Evolutionary conservation across 1,139 yeast species (phyloP), one percentile per base, ranked within the genome.

Genomic region (Debaryomycetaceae sp.): DNA sequence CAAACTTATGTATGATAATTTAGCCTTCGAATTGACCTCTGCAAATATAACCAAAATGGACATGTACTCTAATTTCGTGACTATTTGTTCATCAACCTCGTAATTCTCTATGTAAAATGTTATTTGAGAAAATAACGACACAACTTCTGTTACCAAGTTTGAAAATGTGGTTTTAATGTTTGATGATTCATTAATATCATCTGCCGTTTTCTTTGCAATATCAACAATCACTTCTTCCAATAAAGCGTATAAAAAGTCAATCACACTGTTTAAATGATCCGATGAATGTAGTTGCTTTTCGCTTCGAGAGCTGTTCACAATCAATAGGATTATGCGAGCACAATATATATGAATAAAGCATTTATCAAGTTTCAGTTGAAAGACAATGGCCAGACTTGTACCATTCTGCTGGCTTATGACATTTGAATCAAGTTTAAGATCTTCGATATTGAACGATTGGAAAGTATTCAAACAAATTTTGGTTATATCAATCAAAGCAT

Each of bases 51-150:
- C 49, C 37, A 57, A 57, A 5, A 70, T 51, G 3, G 74, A 54
- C 33, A 76, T 51, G 47, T 75, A 80, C 45, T 80, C 86, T 22
- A 80, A 51, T 39, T 70, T 70, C 0, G 83, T 77, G 18, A 79
- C 49, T 0, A 69, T 48, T 2, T 62, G 65, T 38, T 80, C 86
- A 35, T 73, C 75, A 6, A 73, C 45, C 5, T 59, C 57, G 41
- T 53, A 55, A 9, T 36, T 40, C 17, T 41, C 45, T 26, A 51
- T 49, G 41, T 44, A 53, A 35, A 41, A 41, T 41, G 50, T 39
- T 24, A 44, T 48, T 32, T 22, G 45, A 29, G 22, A 47, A 30
- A 43, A 53, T 30, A 42, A 37, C 6, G 17, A 14, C 19, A 43
- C 30, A 5, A 44, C 18, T 16, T 43, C 48, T 24, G 40, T 28